A percentile compares a stretch with the other conserved stretches of the same genome.
These are phyloP conservation scores for Lactifluus volemus DNA, from an alignment of 768 basidiomycete genomes.

Conservation along the genomic window DNA sequence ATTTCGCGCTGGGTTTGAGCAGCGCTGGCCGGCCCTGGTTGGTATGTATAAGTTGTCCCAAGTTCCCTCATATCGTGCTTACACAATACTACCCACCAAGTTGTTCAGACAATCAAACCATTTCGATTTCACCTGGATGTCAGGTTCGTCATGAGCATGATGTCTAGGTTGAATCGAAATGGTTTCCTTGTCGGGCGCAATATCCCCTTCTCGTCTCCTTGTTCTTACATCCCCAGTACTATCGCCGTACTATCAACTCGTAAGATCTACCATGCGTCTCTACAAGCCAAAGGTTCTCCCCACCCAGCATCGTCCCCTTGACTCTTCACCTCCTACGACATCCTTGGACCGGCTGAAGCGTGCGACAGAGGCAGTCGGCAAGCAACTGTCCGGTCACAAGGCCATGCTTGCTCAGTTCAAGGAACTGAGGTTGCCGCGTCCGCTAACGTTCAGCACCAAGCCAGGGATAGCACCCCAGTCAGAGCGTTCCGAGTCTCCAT, in stretches of 20 bases:
- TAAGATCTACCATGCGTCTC: conserved; percentile 14
- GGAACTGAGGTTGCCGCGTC: conserved; percentile 1
- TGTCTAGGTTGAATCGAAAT: not conserved
- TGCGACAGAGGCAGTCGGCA: conserved; percentile 12
- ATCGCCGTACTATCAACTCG: conserved; percentile 9
- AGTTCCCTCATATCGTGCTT: too few species aligned
- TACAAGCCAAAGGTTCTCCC: conserved; percentile 5
- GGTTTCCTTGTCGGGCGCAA: not conserved
- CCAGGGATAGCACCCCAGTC: not conserved
- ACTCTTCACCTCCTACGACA: not conserved
- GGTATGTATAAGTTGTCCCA: too few species aligned
- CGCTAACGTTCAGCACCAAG: conserved; percentile 2
- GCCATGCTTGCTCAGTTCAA: conserved; percentile 14
- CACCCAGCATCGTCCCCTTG: not conserved
- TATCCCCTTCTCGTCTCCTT: not conserved
- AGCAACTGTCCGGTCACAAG: conserved; percentile 5
- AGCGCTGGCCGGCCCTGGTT: too few species aligned
- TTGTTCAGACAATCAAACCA: too few species aligned
- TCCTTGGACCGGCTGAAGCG: not conserved
- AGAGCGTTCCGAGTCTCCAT: not conserved
- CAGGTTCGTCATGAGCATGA: too few species aligned
- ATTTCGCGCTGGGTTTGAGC: too few species aligned
- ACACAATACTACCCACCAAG: too few species aligned
- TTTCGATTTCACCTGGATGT: too few species aligned
- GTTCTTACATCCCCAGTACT: conserved; percentile 6